Evolutionary conservation across 768 basidiomycete species (phyloP), one percentile per base, ranked within the genome.

Genomic region (Tephrocybe sp.): DNA sequence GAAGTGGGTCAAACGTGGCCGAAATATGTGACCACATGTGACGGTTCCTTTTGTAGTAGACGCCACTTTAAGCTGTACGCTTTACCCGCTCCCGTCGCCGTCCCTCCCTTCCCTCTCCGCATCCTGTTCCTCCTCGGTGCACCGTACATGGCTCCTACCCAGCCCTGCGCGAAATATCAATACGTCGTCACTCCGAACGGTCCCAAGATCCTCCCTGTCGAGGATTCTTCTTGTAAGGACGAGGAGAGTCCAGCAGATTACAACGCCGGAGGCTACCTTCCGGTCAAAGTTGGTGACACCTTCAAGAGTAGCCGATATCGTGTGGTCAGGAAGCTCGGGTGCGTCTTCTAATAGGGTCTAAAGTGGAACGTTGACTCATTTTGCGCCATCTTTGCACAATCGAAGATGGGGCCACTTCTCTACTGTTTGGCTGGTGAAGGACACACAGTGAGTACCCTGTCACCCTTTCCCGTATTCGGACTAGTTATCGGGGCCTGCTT

Each of bases 401-500:
- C 21, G 15, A 38, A 91, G 89, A 49, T 96, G 93, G 93, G 93
- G 93, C 31, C 92, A 95, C 71, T 96, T 96, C 66, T 93, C 90
- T 1, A 95, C 93, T 13, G 93, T 94, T 21, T 94, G 92, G 92
- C 84, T 93, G 27, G 88, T 89, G 16, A 85, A 86, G 62, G 91
- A 92, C 64, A 68, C 72, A 22, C 69, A 81, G 89, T 92, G 57
- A 63, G 89, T 59, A 44, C 32, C 35, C 37, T 25, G 12, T 51
- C 44, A 40, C 15, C 43, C 13, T 13, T 31, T 37, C 24, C 60
- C 48, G 64, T 52, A 54, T 55, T 30, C 31, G 18, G 16, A 28
- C 40, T n/a, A 19, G 12, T 5, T 53, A 31, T 53, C 21, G 42
- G 25, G n/a, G 37, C 15, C 36, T 22, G 4, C 44, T 27, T 30